Base-by-base conservation (phyloP, 257 asterid species). In the Gardenia jasminoides region DNA sequence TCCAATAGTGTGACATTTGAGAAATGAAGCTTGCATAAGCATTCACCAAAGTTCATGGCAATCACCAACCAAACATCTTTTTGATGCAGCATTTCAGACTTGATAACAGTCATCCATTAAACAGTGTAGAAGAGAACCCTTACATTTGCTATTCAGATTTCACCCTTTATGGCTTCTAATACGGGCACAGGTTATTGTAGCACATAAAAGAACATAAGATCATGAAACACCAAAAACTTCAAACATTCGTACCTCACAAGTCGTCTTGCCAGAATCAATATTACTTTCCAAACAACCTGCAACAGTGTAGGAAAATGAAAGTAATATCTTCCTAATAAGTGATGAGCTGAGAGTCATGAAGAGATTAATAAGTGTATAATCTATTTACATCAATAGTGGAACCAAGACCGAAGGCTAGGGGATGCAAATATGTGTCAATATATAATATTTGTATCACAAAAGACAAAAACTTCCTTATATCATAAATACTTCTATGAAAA, bases 241-340 rank as follows among this genome's bases (percentile, higher is more conserved):
- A 58, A 56, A 52, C 41, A 56, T 50, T 78, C 68, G 50, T 39
- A 93, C 96, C 98, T 93, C 98, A 72, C 92, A 93, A 10, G 96
- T 93, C 97, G 92, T 92, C 85, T 83, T 89, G 83, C 92, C 98
- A 9, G 92, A 97, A 80, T 92, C 94, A 77, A 93, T 80, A 56
- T 90, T 90, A 82, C 97, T 84, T 92, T 87, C 92, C 87, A 87
- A 58, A 87, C 69, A 59, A 84, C 92, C 98, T 93, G 87, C 83
- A 82, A 78, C 67, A 82, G 82, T 81, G 81, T 24, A 78, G 68
- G 74, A 54, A 70, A 76, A 36, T 31, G 66, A 26, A 58, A 80
- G 65, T 30, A 50, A n/a, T 46, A 71, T 30, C 33, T 61, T 31
- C 9, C 41, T 24, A 39, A 47, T 41, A 50, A 12, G 16, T 17